These are phyloP conservation scores for Xylariaceae sp. DNA, from an alignment of 2,329 filamentous ascomycete genomes.

Conservation along the genomic window DNA sequence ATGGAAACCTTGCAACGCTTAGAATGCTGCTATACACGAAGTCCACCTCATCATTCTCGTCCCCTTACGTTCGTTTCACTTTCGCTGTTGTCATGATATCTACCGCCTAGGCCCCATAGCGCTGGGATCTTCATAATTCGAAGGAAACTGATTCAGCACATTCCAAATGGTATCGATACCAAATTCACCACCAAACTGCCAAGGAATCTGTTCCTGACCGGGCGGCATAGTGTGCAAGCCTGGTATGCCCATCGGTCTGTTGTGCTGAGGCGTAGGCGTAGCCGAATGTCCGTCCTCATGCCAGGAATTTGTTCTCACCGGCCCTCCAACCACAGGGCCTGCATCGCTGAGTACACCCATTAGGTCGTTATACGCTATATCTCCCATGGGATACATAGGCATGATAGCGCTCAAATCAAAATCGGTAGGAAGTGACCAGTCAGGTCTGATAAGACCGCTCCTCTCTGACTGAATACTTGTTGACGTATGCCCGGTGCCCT, in stretches of 20 bases:
- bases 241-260: slow-evolving; percentile 9
- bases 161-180: slow-evolving; percentile 54
- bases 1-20: too few species aligned
- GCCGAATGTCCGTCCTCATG: neutral
- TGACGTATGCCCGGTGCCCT: slow-evolving; percentile 23
- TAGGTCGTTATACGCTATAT: slow-evolving; percentile 55
- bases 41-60: too few species aligned
- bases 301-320: slow-evolving; percentile 9
- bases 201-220: slow-evolving; percentile 29
- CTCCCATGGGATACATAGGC: slow-evolving; percentile 54
- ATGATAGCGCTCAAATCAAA: slow-evolving; percentile 50
- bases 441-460: slow-evolving; percentile 20
- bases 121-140: slow-evolving; percentile 2
- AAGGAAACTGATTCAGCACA: slow-evolving; percentile 48
- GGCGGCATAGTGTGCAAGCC: slow-evolving; percentile 12
- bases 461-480: slow-evolving; percentile 7
- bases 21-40: too few species aligned
- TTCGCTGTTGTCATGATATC: neutral
- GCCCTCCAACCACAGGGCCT: slow-evolving; percentile 18
- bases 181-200: slow-evolving; percentile 55
- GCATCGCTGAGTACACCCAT: slow-evolving; percentile 33
- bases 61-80: too few species aligned
- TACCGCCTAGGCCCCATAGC: slow-evolving; percentile 1
- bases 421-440: slow-evolving; percentile 41
- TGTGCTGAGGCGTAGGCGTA: neutral